Evolutionary conservation across 2,329 filamentous ascomycete genomes (phyloP).

Genomic region (Fusarium pseudocircinatum): DNA sequence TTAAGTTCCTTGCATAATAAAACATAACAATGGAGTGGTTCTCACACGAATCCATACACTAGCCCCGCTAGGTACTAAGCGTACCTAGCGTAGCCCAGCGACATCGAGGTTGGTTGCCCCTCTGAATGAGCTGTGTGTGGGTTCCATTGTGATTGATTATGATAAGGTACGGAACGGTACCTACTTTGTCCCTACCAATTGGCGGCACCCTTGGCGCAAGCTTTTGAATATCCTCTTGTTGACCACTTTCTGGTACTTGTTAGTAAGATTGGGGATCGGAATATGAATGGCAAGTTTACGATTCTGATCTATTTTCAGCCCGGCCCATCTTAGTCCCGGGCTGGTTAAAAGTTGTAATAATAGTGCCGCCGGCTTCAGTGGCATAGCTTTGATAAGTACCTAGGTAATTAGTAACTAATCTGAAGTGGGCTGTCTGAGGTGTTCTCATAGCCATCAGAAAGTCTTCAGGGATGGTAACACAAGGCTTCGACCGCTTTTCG

Average conservation of each 20-base stretch:
- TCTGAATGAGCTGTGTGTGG: slow-evolving; percentile 1
- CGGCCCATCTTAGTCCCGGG: neutral
- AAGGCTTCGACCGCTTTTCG: slow-evolving; percentile 39
- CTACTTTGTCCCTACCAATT: slow-evolving; percentile 5
- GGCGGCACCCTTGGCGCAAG: neutral
- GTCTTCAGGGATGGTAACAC: slow-evolving; percentile 35
- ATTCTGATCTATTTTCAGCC: neutral
- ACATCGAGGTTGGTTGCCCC: slow-evolving; percentile 23
- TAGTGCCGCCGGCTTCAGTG: neutral
- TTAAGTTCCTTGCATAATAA: slow-evolving; percentile 29
- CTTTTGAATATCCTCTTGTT: neutral
- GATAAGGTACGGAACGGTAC: neutral
- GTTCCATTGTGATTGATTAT: slow-evolving; percentile 10
- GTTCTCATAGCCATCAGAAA: neutral
- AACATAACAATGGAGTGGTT: slow-evolving; percentile 3
- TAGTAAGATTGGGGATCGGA: neutral
- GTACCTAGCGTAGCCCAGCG: neutral
- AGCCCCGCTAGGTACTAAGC: slow-evolving; percentile 4
- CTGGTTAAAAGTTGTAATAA: neutral
- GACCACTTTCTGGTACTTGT: neutral
- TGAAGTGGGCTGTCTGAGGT: neutral
- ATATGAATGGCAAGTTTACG: neutral
- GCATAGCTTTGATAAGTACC: neutral
- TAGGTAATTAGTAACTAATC: too few species aligned
- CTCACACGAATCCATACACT: neutral